phyloP scores from a whole-genome alignment of 129 eudicot genomes.

The Pittosporum tobira region DNA sequence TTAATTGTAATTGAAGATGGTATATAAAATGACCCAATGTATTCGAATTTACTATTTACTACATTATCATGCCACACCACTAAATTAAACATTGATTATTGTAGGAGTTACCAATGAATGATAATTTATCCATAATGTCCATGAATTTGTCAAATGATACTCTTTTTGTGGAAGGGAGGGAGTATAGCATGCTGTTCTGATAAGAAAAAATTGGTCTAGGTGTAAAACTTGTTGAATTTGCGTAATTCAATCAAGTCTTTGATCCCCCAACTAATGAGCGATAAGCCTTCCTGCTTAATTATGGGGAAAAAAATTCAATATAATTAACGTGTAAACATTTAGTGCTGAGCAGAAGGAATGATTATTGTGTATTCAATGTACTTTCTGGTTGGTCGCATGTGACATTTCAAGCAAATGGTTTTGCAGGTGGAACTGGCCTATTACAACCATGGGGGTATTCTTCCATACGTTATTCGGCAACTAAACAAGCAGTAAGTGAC shows the following conservation, averaged over 20 bases:
- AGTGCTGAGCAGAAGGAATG: too few relatives aligned
- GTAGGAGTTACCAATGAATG: too few relatives aligned
- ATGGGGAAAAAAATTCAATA: too few relatives aligned
- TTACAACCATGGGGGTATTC: conserved; percentile 81
- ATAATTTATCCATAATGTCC: too few relatives aligned
- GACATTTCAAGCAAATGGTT: neutral
- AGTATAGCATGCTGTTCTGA: neutral
- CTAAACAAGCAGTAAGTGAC: conserved; percentile 30
- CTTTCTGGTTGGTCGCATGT: neutral
- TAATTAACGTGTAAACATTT: too few relatives aligned
- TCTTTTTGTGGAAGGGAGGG: neutral
- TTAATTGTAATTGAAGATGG: too few relatives aligned
- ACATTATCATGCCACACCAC: too few relatives aligned
- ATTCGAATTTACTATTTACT: too few relatives aligned
- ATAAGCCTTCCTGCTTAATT: neutral
- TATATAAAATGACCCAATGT: too few relatives aligned
- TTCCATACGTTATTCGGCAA: conserved; percentile 71
- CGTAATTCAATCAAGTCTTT: neutral
- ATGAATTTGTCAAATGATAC: too few relatives aligned
- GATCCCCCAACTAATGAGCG: neutral
- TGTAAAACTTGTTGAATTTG: too few relatives aligned
- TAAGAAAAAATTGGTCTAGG: neutral
- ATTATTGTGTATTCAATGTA: neutral
- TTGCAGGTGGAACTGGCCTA: conserved; percentile 76
- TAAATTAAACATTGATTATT: too few relatives aligned